Percentiles rank a stretch among this genome's conserved stretches.
These are phyloP conservation scores for Starmerella potacharoeniae DNA, from an alignment of 805 yeast species.

Conservation along the genomic window DNA sequence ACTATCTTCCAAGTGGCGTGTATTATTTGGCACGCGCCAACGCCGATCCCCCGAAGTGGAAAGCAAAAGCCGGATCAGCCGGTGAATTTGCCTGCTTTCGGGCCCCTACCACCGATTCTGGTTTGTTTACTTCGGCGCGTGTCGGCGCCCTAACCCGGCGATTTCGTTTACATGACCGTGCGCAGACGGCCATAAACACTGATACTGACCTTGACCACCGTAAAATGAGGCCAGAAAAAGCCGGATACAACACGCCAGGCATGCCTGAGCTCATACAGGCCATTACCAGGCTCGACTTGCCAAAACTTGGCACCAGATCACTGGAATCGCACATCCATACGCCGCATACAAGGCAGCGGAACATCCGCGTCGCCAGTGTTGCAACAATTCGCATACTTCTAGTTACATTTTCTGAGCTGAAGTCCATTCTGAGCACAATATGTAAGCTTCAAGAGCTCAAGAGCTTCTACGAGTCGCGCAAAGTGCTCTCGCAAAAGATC, in stretches of 20 bases:
- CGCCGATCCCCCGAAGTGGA: no score
- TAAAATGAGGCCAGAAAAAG: not conserved
- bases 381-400: slow-evolving; percentile 9
- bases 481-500: not conserved
- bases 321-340: not conserved
- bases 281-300: slow-evolving; percentile 4
- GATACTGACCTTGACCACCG: not conserved
- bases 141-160: not conserved
- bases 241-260: not conserved
- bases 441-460: not conserved
- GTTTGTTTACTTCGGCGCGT: slow-evolving; percentile 5
- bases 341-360: not conserved
- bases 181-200: not conserved
- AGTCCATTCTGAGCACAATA: not conserved
- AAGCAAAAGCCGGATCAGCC: not conserved
- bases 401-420: slow-evolving; percentile 1
- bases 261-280: slow-evolving; percentile 3
- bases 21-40: no score
- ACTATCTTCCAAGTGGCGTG: no score
- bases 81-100: not conserved
- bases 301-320: not conserved
- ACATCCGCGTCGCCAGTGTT: slow-evolving; percentile 6
- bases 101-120: not conserved
- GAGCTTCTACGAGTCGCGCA: slow-evolving; percentile 2
- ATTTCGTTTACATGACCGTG: not conserved